Base-by-base conservation (phyloP, 1,284 basidiomycete genomes). In the Sporisorium iseilematis-ciliati region DNA sequence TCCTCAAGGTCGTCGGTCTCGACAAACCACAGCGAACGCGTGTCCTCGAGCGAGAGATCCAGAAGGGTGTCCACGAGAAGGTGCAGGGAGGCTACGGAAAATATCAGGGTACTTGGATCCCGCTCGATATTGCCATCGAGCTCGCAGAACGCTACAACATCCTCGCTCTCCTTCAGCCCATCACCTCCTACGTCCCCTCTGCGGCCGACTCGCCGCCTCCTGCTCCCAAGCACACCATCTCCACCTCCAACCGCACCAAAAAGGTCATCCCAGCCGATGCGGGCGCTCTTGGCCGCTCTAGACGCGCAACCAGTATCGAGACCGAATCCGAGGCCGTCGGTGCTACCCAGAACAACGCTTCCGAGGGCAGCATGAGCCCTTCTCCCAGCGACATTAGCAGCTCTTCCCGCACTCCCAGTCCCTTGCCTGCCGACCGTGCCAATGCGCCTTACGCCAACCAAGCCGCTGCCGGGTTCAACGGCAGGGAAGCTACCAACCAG, bases 21-120 rank as follows among this genome's bases (percentile, higher is more conserved):
- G 97, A 99, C 88, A 99, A 99, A 86, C 97, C 97, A 0, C 97
- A 99, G 86, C 89, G 97, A 53, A 99, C 97, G 61, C 91, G 97
- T 65, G 95, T 99, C 14, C 89, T 99, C 52, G 97, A 99, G 86
- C 91, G 97, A 75, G 97, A 99, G 87, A 92, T 99, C 3, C 97
- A 99, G 86, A 98, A 98, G 86, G 97, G 95, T 26, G 92, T 94
- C 78, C 97, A 99, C 86, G 97, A 99, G 87, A 99, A 99, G 86
- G 95, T 99, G 0, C 97, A 99, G 86, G 97, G 97, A 38, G 97
- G 97, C 0, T 99, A 99, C 86, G 97, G 97, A 78, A 99, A 99
- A 87, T 99, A 98, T 86, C 97, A 99, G 89, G 97, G 97, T 20
- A 99, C 97, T 40, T 99, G 97, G 97, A 96, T 99, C 73, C 97